phyloP scores from a whole-genome alignment of 805 yeast genomes.

The Candida sithepensis region DNA sequence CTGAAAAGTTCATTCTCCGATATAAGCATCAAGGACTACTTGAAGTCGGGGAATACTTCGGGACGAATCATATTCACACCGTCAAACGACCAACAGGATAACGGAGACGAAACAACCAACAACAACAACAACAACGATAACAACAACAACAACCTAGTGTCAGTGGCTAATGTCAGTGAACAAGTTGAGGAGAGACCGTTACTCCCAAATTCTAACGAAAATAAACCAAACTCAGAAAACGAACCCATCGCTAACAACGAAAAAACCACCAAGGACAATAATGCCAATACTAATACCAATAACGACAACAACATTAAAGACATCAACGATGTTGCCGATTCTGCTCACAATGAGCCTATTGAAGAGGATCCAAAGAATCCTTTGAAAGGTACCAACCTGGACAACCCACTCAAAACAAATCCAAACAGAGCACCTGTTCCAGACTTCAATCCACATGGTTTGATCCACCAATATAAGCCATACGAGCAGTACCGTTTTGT shows the following conservation, averaged over 20 bases:
- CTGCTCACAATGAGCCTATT: not conserved
- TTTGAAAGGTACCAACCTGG: conserved; percentile 14
- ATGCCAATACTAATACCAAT: too few relatives aligned
- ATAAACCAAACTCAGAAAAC: not conserved
- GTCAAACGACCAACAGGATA: too few relatives aligned
- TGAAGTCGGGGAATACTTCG: not conserved
- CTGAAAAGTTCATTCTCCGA: not conserved
- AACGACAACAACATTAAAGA: too few relatives aligned
- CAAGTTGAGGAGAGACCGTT: not conserved
- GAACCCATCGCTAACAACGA: not conserved
- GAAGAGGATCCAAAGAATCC: not conserved
- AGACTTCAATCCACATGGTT: conserved; percentile 13
- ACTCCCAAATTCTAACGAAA: not conserved
- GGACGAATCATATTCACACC: not conserved
- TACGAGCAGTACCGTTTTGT: conserved; percentile 23
- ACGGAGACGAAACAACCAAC: not conserved
- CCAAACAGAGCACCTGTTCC: conserved; percentile 25
- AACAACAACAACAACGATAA: not conserved
- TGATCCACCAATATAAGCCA: conserved; percentile 20
- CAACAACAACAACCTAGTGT: not conserved
- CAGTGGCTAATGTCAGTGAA: not conserved
- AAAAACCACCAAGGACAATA: not conserved
- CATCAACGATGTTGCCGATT: not conserved
- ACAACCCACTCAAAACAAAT: conserved; percentile 18
- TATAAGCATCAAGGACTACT: conserved; percentile 2